Conservation (phyloP, 768 basidiomycete genomes). For the Serendipita sp. region DNA sequence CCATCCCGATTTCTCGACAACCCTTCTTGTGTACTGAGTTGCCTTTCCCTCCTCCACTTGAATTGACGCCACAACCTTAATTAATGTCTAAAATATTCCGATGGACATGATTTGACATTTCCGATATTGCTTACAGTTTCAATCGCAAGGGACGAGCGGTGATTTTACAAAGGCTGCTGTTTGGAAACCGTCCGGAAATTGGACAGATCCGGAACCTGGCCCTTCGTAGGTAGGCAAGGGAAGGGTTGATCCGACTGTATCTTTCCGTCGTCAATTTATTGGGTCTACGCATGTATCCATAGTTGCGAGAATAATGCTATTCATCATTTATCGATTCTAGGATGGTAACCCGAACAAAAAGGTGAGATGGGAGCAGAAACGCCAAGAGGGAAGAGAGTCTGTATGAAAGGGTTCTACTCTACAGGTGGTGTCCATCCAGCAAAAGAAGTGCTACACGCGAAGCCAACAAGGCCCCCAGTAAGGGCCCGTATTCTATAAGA, state of each 20-base stretch:
- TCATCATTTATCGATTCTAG: no score
- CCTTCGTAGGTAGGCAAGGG: constrained; percentile 27
- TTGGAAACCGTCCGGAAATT: constrained; percentile 66
- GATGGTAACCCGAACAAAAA: no score
- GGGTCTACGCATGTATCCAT: no score
- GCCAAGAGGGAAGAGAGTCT: no score
- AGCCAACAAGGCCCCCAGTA: no score
- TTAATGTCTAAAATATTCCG: background rate
- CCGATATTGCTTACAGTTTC: constrained; percentile 17
- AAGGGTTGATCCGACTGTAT: background rate
- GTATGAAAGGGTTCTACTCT: no score
- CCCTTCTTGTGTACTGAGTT: constrained; percentile 6
- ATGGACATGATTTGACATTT: background rate
- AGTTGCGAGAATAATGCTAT: no score
- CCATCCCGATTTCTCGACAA: no score
- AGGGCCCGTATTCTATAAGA: no score
- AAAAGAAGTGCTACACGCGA: no score
- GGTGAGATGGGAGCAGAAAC: no score
- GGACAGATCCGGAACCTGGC: constrained; percentile 60
- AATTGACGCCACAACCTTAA: constrained; percentile 24
- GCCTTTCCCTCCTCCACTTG: constrained; percentile 25
- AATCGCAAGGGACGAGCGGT: constrained; percentile 24
- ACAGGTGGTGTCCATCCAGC: no score
- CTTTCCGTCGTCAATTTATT: background rate
- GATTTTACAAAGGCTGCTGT: constrained; percentile 73